Evolutionary conservation across 2,329 filamentous ascomycete species (phyloP), one percentile per base, ranked within the genome.

Genomic region (Lomentospora prolificans): DNA sequence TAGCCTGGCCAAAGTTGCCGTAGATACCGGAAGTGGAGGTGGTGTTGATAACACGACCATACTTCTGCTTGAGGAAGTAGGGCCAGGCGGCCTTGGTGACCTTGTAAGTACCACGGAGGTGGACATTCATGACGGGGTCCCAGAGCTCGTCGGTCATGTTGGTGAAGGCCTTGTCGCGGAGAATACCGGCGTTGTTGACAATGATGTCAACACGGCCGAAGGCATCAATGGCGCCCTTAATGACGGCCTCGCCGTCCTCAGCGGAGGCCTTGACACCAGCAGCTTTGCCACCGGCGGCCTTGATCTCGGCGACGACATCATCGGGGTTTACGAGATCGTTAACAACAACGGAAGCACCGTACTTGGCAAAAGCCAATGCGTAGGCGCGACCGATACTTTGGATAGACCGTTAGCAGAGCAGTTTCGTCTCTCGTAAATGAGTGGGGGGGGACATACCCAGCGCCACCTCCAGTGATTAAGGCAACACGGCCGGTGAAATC

Each of bases 1-100:
- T 99, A 66, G 92, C 89, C 74, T 99, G 94, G 60, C 94, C 94
- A 69, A 99, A 99, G 81, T 96, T 99, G 64, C 94, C 94, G 70
- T 99, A 99, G 71, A 99, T 95, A 72, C 94, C 94, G 64, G 88
- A 95, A 51, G 94, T 97, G 33, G 90, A 95, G 41, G 94, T 94
- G 51, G 94, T 99, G 80, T 99, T 99, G 67, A 99, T 79, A 59
- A 99, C 84, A 65, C 94, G 90, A 62, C 94, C 94, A 66, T 96
- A 99, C 79, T 96, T 97, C 73, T 99, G 94, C 81, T 96, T 96
- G 54, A 97, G 79, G 79, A 99, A 89, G 72, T 95, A 88, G 53
- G 94, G 94, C 90, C 92, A 99, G 19, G 94, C 94, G 59, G 94
- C 94, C 81, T 96, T 96, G 68, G 90, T 92, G 61, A 92, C 84